phyloP scores from a whole-genome alignment of 257 asterid species.

The Jasminum sambac region DNA sequence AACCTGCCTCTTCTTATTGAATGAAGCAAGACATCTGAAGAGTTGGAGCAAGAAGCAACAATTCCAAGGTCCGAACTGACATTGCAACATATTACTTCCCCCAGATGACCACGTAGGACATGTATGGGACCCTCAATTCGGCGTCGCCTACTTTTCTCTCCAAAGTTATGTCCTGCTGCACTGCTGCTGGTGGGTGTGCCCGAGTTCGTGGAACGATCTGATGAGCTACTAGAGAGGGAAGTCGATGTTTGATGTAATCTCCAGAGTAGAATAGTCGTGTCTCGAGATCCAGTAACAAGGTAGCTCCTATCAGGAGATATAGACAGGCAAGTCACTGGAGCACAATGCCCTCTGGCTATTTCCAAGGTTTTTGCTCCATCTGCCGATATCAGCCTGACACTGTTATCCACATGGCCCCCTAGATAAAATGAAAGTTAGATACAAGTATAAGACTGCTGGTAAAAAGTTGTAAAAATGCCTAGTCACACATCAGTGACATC shows the following conservation, averaged over 20 bases:
- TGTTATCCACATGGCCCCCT: constrained; percentile 98
- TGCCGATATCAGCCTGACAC: constrained; percentile 80
- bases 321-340: constrained; percentile 89
- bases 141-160: constrained; percentile 49
- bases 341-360: constrained; percentile 92
- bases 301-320: constrained; percentile 78
- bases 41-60: constrained; percentile 79
- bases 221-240: constrained; percentile 46
- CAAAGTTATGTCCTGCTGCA: constrained; percentile 38
- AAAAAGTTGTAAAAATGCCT: constrained; percentile 3
- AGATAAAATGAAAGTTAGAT: constrained; percentile 29
- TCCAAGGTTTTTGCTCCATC: constrained; percentile 96
- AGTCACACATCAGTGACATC: not conserved
- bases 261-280: constrained; percentile 86
- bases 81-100: constrained; percentile 77
- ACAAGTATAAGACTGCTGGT: constrained; percentile 11
- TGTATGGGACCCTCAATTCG: constrained; percentile 92
- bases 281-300: constrained; percentile 93
- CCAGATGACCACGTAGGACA: constrained; percentile 88
- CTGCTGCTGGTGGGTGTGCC: constrained; percentile 52
- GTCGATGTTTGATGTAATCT: constrained; percentile 62
- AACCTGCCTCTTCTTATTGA: constrained; percentile 83
- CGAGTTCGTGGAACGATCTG: constrained; percentile 57
- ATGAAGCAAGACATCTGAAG: constrained; percentile 83
- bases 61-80: constrained; percentile 94